Conservation (phyloP, 225 moss, liverwort and hornwort genomes). For the Ulota crispa region DNA sequence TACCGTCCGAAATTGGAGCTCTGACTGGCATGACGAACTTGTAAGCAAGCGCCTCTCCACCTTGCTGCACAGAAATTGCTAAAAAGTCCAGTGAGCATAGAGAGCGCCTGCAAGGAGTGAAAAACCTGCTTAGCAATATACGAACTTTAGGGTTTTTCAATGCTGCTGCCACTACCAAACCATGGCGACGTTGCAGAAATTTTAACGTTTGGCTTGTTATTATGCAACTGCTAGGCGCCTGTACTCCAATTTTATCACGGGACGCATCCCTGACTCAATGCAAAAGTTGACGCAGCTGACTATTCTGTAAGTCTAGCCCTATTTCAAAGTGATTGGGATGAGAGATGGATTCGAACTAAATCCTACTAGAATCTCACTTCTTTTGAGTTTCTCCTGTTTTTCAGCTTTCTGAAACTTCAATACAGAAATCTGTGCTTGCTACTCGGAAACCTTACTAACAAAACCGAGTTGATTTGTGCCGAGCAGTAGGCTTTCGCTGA, state of each 20-base stretch:
- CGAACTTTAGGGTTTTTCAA: neutral
- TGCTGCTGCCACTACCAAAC: neutral
- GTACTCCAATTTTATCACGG: constrained; percentile 30
- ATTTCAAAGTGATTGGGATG: neutral
- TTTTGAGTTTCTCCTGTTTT: neutral
- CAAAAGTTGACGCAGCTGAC: constrained; percentile 22
- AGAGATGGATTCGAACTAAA: neutral
- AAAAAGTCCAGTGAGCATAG: neutral
- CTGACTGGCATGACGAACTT: constrained; percentile 17
- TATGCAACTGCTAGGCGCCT: constrained; percentile 23
- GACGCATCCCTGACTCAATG: constrained; percentile 46
- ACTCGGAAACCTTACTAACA: neutral
- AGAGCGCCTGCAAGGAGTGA: too few relatives aligned
- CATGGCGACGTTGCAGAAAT: constrained; percentile 9
- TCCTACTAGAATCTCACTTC: neutral
- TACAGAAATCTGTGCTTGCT: neutral
- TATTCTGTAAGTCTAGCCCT: constrained; percentile 31
- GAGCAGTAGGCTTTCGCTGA: constrained; percentile 38
- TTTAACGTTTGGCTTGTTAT: neutral
- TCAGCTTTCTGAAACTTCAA: neutral
- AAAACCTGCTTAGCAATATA: neutral
- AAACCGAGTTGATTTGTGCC: neutral
- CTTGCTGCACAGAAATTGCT: neutral
- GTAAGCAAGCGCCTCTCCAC: constrained; percentile 33
- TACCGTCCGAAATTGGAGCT: constrained; percentile 35